Evolutionary conservation across 805 yeast species (phyloP), one percentile per base, ranked within the genome.

Genomic region (Teunomyces aglyptinius): DNA sequence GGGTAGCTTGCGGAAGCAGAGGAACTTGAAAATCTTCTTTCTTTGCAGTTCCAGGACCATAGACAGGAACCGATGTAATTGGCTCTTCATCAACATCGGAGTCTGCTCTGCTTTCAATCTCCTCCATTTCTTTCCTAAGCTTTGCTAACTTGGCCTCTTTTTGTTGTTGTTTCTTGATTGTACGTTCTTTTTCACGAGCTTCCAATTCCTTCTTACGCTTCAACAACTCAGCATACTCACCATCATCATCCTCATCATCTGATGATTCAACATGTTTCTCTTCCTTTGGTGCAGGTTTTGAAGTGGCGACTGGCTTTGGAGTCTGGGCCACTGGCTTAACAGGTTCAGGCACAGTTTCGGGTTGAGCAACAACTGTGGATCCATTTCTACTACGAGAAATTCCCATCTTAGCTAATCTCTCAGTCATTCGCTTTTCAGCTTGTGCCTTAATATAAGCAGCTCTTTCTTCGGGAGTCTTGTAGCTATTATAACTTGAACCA

Each of bases 401-500:
- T 2, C 96, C 96, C 47, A 89, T 74, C 51, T 83, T 86, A 2
- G 95, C 96, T 57, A 89, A 73, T 56, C 89, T 76, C 57, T 87
- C 96, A 50, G 82, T 83, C 97, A 90, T 89, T 65, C 87, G 79
- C 64, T 71, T 70, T 57, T 83, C 82, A 1, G 78, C 78, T 58
- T 87, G 92, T 13, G 89, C 92, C 63, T 88, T 89, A 44, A 89
- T 82, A 57, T 80, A 78, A n/a, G 88, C 85, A 4, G 94, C 79
- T 49, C 95, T 74, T 39, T 86, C 91, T 48, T 81, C 86, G 1
- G 86, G 75, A 8, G 81, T 69, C 26, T 63, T 71, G 59, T 65
- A 71, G 55, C 53, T 13, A 64, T 49, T 20, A 51, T 39, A 13
- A 61, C 44, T n/a, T 54, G 32, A 11, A 61, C 40, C n/a, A 55